Evolutionary conservation across 495 filamentous ascomycete genomes (phyloP).

Genomic region (Aspergillus cavernicola): DNA sequence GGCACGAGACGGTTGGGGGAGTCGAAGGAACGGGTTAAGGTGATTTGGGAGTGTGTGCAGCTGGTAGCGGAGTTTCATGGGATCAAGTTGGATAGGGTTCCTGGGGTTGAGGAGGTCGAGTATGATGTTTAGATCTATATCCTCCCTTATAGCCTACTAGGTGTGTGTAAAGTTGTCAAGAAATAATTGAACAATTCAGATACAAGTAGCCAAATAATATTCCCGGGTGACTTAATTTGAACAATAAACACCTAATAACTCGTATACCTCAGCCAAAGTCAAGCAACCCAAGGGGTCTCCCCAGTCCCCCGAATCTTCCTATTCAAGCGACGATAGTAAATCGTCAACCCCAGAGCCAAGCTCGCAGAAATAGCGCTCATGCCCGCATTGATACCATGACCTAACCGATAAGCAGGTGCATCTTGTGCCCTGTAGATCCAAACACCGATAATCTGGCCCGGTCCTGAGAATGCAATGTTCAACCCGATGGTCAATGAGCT

Average conservation of each 20-base stretch:
- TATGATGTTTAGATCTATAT: neutral
- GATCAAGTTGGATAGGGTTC: neutral
- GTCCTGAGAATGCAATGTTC: slow-evolving; percentile 60
- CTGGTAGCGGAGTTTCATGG: neutral
- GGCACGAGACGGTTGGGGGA: neutral
- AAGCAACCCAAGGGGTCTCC: neutral
- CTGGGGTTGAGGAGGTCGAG: neutral
- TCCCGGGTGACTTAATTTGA: too few relatives aligned
- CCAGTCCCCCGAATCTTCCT: slow-evolving; percentile 6
- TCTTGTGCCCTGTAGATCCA: slow-evolving; percentile 70
- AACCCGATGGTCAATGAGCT: slow-evolving; percentile 64
- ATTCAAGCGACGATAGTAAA: slow-evolving; percentile 37
- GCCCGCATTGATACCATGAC: slow-evolving; percentile 51
- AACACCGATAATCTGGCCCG: slow-evolving; percentile 67
- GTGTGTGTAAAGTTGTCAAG: too few relatives aligned
- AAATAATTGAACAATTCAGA: too few relatives aligned
- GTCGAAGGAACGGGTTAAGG: neutral
- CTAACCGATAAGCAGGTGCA: slow-evolving; percentile 56
- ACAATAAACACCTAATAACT: too few relatives aligned
- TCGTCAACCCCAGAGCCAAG: slow-evolving; percentile 7
- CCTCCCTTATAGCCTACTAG: neutral
- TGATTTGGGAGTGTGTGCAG: neutral
- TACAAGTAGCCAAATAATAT: too few relatives aligned
- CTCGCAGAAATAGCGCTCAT: slow-evolving; percentile 24
- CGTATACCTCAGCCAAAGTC: too few relatives aligned